Evolutionary conservation across 371 early-diverging fungal species (phyloP).

Genomic region (Gilbertella persicaria): DNA sequence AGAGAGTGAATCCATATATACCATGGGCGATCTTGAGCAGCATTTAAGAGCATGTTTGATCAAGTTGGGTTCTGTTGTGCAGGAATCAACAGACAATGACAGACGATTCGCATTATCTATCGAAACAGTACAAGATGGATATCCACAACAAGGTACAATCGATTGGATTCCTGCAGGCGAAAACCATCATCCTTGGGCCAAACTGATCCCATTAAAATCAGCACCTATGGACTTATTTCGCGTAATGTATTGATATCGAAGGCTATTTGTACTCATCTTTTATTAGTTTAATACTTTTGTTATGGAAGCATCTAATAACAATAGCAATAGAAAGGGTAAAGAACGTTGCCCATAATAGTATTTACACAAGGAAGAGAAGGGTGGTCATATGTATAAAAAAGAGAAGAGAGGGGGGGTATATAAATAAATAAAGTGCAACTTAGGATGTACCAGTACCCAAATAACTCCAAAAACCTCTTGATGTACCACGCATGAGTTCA

Average conservation of each 20-base stretch:
- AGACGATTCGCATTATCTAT: constrained; percentile 39
- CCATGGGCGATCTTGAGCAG: constrained; percentile 39
- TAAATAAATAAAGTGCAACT: not conserved
- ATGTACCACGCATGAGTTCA: constrained; percentile 82
- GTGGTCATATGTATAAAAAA: not conserved
- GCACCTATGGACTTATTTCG: constrained; percentile 46
- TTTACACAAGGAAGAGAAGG: not conserved
- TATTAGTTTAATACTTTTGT: constrained; percentile 16
- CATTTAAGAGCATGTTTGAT: constrained; percentile 49
- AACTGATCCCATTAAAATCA: constrained; percentile 48
- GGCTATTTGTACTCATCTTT: not conserved
- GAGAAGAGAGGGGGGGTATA: not conserved
- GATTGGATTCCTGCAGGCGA: constrained; percentile 53
- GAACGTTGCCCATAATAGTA: constrained; percentile 5
- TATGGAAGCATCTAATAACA: constrained; percentile 13
- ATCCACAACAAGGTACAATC: constrained; percentile 9
- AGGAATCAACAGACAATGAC: constrained; percentile 10
- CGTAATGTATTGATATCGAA: constrained; percentile 15
- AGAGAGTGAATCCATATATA: constrained; percentile 22
- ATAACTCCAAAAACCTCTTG: constrained; percentile 76
- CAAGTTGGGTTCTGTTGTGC: constrained; percentile 26
- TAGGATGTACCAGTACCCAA: constrained; percentile 37
- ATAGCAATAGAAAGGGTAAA: constrained; percentile 12
- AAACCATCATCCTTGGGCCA: constrained; percentile 6
- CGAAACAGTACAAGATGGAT: constrained; percentile 32